Percentiles rank a stretch among this genome's conserved stretches.
These are phyloP conservation scores for Stemphylium vesicarium DNA, from an alignment of 2,329 filamentous ascomycete species.

Conservation along the genomic window DNA sequence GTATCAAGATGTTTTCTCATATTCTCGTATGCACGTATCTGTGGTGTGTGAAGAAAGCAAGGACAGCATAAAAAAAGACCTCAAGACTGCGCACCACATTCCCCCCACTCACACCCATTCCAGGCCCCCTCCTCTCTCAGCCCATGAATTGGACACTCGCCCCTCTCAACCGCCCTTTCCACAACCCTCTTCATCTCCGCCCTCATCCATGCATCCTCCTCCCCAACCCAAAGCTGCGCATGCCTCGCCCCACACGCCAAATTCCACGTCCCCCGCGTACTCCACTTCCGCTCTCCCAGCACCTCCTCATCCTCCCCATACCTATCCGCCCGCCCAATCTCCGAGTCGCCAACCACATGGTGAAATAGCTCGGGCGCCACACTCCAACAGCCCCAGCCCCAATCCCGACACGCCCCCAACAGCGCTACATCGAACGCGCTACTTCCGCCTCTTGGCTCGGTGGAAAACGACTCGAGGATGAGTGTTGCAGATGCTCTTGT, in stretches of 20 bases:
- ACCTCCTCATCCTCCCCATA: not conserved
- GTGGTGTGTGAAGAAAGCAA: too few relatives aligned
- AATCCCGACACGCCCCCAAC: conserved; percentile 48
- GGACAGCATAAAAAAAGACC: too few relatives aligned
- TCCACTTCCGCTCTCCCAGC: not conserved
- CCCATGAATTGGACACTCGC: conserved; percentile 13
- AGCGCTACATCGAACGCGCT: conserved; percentile 49
- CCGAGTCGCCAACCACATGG: conserved; percentile 40
- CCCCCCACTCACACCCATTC: conserved; percentile 16
- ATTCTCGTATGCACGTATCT: not conserved
- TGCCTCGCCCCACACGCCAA: conserved; percentile 20
- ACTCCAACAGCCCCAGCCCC: conserved; percentile 44
- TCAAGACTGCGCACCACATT: conserved; percentile 23
- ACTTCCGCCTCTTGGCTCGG: conserved; percentile 27
- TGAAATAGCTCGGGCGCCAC: conserved; percentile 51
- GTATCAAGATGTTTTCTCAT: not conserved
- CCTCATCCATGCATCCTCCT: conserved; percentile 2
- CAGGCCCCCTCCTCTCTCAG: conserved; percentile 10
- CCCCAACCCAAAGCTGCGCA: conserved; percentile 13
- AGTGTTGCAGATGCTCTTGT: conserved; percentile 40
- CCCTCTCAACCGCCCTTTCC: not conserved
- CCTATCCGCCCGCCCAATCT: conserved; percentile 22
- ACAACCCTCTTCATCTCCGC: conserved; percentile 3
- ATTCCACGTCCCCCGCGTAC: conserved; percentile 20
- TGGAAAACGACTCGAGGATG: conserved; percentile 33